These are phyloP conservation scores for Aristolochia californica DNA, from an alignment of 164 flowering plant species.

Conservation along the genomic window DNA sequence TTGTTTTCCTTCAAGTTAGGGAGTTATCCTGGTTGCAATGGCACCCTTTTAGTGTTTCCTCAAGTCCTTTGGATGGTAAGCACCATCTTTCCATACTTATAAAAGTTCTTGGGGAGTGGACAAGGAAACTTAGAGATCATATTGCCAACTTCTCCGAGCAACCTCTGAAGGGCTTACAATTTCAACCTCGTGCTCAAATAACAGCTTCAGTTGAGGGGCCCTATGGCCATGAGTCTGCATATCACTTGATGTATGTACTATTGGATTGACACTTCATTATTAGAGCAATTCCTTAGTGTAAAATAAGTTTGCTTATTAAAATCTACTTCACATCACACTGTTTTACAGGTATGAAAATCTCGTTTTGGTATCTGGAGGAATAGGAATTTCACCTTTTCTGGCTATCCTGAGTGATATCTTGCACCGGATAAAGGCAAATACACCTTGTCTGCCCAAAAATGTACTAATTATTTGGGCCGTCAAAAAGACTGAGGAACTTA, in stretches of 20 bases:
- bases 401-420: slow-evolving; percentile 82
- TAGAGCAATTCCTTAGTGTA: no score
- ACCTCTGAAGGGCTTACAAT: slow-evolving; percentile 11
- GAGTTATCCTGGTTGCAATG: slow-evolving; percentile 84
- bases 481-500: slow-evolving; percentile 63
- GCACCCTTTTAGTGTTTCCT: slow-evolving; percentile 97
- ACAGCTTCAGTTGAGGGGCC: slow-evolving; percentile 92
- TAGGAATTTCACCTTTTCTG: slow-evolving; percentile 89
- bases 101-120: slow-evolving; percentile 90
- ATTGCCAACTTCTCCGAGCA: slow-evolving; percentile 24
- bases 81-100: slow-evolving; percentile 65
- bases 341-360: slow-evolving; percentile 64
- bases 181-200: slow-evolving; percentile 21
- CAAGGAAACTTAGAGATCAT: slow-evolving; percentile 40
- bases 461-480: slow-evolving; percentile 75
- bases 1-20: slow-evolving; percentile 68
- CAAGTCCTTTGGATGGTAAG: slow-evolving; percentile 85
- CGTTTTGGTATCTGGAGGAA: slow-evolving; percentile 88
- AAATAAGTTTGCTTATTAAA: no score
- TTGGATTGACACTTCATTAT: background rate
- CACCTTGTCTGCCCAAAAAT: slow-evolving; percentile 49
- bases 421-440: slow-evolving; percentile 43
- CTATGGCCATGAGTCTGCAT: slow-evolving; percentile 80
- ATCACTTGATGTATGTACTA: slow-evolving; percentile 57
- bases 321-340: background rate